These are phyloP conservation scores for Tuber calosporum DNA, from an alignment of 495 filamentous ascomycete genomes.

Conservation along the genomic window DNA sequence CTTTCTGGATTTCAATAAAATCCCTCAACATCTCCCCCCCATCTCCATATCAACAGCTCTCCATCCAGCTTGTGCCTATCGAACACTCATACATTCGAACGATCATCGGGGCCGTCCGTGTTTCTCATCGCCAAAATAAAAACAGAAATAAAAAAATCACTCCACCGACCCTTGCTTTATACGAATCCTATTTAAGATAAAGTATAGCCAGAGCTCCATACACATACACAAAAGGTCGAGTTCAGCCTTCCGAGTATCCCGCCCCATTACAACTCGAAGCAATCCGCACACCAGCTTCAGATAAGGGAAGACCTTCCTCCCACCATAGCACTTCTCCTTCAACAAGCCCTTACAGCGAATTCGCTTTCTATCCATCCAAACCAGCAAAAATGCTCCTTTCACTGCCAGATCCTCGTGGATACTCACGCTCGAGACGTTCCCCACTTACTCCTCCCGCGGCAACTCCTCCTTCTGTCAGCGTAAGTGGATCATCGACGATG, in stretches of 20 bases:
- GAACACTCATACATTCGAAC: conserved; percentile 14
- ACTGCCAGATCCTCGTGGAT: conserved; percentile 32
- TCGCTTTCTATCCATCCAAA: conserved; percentile 33
- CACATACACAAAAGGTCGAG: neutral
- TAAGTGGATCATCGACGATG: conserved; percentile 35
- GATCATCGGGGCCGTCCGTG: conserved; percentile 22
- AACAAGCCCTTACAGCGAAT: conserved; percentile 20
- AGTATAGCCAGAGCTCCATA: neutral
- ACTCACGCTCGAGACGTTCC: conserved; percentile 33
- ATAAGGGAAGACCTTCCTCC: conserved; percentile 39
- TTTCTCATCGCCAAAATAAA: conserved; percentile 18
- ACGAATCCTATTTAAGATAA: neutral
- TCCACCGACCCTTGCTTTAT: neutral
- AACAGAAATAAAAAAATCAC: neutral
- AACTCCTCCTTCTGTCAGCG: conserved; percentile 39
- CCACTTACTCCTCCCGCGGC: conserved; percentile 42
- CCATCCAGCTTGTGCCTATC: conserved; percentile 20
- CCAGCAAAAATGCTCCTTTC: conserved; percentile 37
- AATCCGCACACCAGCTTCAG: conserved; percentile 31
- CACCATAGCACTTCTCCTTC: conserved; percentile 31
- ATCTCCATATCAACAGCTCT: conserved; percentile 8
- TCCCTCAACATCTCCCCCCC: conserved; percentile 23
- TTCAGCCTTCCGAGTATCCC: neutral
- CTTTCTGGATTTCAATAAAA: conserved; percentile 36
- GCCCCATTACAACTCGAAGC: neutral